phyloP scores from a whole-genome alignment of 345 rosid genomes.

The Boechera retrofracta region DNA sequence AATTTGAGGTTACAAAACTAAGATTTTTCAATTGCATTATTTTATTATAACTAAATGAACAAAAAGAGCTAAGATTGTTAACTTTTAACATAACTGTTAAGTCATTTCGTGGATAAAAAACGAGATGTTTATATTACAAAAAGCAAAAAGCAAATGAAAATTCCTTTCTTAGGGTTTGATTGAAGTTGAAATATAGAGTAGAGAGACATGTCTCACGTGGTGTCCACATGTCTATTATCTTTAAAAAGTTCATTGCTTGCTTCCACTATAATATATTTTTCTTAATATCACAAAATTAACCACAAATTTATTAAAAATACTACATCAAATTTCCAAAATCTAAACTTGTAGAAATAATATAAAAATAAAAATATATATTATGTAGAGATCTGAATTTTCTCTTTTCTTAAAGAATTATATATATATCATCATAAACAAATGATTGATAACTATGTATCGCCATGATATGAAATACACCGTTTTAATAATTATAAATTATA shows the following conservation, averaged over 20 bases:
- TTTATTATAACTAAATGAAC: not conserved
- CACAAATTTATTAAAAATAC: not conserved
- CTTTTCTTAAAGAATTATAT: too few relatives aligned
- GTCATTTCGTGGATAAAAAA: slow-evolving; percentile 12
- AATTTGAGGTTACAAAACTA: not conserved
- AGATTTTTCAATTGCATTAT: not conserved
- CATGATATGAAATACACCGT: too few relatives aligned
- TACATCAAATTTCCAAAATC: not conserved
- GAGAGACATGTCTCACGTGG: slow-evolving; percentile 49
- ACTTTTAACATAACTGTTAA: not conserved
- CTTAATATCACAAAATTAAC: slow-evolving; percentile 24
- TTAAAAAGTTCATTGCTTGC: slow-evolving; percentile 26
- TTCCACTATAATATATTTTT: slow-evolving; percentile 27
- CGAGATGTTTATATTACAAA: not conserved
- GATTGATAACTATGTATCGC: too few relatives aligned
- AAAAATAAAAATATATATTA: not conserved
- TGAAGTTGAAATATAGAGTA: slow-evolving; percentile 39
- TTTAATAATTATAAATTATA: too few relatives aligned
- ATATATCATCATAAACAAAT: too few relatives aligned
- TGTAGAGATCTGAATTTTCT: not conserved
- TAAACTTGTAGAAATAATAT: not conserved
- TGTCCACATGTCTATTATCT: slow-evolving; percentile 46
- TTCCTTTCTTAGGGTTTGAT: slow-evolving; percentile 46
- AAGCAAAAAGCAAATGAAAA: slow-evolving; percentile 33
- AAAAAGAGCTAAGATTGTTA: not conserved